Percentiles rank a stretch among this genome's conserved stretches.
phyloP scores from a whole-genome alignment of 305 asterid species.

The Ilex paraguariensis region DNA sequence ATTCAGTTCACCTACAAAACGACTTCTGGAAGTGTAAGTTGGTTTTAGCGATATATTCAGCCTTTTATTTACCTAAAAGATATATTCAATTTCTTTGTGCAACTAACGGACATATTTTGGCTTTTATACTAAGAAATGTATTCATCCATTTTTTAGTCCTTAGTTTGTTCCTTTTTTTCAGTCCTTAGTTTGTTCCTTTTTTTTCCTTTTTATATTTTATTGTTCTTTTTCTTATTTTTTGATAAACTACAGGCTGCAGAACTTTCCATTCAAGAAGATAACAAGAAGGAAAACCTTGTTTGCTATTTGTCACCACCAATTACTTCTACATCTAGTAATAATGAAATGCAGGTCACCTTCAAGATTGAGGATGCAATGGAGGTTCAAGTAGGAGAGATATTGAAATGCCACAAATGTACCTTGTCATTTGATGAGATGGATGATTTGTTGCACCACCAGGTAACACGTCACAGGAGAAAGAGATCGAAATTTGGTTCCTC shows the following conservation, averaged over 20 bases:
- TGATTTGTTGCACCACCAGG: conserved; percentile 49
- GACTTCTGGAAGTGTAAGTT: conserved; percentile 42
- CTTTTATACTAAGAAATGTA: too few relatives aligned
- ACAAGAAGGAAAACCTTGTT: conserved; percentile 23
- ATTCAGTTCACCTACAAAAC: conserved; percentile 25
- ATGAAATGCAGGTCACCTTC: conserved; percentile 27
- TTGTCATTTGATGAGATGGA: conserved; percentile 37
- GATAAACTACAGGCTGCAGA: conserved; percentile 35
- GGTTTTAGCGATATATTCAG: neutral
- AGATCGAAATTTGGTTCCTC: conserved; percentile 38
- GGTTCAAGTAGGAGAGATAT: conserved; percentile 34
- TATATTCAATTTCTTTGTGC: too few relatives aligned
- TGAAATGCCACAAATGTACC: conserved; percentile 40
- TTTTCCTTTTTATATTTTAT: neutral
- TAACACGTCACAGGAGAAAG: conserved; percentile 47
- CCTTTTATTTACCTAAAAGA: too few relatives aligned
- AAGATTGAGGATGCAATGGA: conserved; percentile 29
- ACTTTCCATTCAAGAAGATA: conserved; percentile 29
- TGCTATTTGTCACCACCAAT: conserved; percentile 28
- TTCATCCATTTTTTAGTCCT: conserved; percentile 6
- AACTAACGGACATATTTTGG: too few relatives aligned
- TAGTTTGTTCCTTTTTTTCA: conserved; percentile 2
- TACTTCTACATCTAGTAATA: conserved; percentile 21
- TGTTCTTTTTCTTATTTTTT: conserved; percentile 13
- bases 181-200: conserved; percentile 6